Base-by-base conservation (phyloP, 2,329 filamentous ascomycete species). In the Colletotrichum sp. region DNA sequence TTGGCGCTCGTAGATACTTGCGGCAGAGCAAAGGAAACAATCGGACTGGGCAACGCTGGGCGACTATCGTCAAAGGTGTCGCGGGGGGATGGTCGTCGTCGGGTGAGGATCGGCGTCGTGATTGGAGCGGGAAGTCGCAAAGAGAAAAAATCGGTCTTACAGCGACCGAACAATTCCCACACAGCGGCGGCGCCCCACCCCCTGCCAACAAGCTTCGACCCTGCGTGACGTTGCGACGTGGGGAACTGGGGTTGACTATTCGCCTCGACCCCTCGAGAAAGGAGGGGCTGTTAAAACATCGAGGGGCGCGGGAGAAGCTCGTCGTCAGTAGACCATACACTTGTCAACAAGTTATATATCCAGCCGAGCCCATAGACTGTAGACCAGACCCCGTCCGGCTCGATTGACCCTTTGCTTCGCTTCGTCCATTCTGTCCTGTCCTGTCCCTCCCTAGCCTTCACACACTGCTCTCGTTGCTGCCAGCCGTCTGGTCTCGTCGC, bases 161-260 rank as follows among this genome's bases (percentile, higher is more conserved):
- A 76, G 72, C 62, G 71, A 77, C 77, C 77, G 77, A 78, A 78
- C 75, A 64, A 72, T 77, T 76, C 72, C 72, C 72, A 72, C 72
- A 60, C 65, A 30, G 71, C 62, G 72, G 55, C 62, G 71, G 68
- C 39, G 68, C 59, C 73, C 76, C 76, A 72, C 68, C 44, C 67
- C 64, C 30, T 65, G 72, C 75, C 72, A 72, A 77, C 76, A 77
- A 77, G 76, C 76, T 77, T 77, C 76, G 76, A 77, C 76, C 76
- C 74, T 77, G 76, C 76, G 76, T 74, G 76, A 77, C 74, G 60
- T 77, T 77, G 62, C 74, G 73, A 64, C 74, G 76, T 70, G 76
- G 76, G 76, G 76, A 76, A 77, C 65, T 70, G 67, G 73, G 73
- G 73, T 68, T 34, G 55, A 59, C 69, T 49, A 64, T 73, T 76